These are phyloP conservation scores for Euphorbia peplus DNA, from an alignment of 345 rosid species.

Conservation along the genomic window DNA sequence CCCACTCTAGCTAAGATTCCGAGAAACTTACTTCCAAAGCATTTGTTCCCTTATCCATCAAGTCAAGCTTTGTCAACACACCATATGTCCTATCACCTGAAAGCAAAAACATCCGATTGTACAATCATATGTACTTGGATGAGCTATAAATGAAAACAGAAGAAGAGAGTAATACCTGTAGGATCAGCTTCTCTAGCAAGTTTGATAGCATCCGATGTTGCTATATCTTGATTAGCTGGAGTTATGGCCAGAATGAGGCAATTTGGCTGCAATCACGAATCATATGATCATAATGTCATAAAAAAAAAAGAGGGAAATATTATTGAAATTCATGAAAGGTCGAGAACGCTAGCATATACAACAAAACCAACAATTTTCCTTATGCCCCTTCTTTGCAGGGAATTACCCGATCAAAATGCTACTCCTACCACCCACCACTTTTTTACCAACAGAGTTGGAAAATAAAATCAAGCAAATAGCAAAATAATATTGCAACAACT, in stretches of 20 bases:
- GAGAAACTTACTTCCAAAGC: slow-evolving; percentile 24
- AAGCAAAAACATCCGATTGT: not conserved
- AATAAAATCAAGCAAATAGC: slow-evolving; percentile 3
- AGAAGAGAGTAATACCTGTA: slow-evolving; percentile 29
- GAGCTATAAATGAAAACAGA: not conserved
- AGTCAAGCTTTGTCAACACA: slow-evolving; percentile 31
- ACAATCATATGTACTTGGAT: not conserved
- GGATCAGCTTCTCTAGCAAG: slow-evolving; percentile 69
- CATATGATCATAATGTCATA: slow-evolving; percentile 1
- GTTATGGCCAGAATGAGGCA: slow-evolving; percentile 64
- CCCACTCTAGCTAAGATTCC: slow-evolving; percentile 1
- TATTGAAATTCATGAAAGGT: not conserved
- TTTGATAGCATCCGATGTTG: slow-evolving; percentile 71
- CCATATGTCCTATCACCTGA: slow-evolving; percentile 32
- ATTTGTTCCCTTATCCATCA: slow-evolving; percentile 31
- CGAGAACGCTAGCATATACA: not conserved
- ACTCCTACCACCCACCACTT: not conserved
- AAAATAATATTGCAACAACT: not conserved
- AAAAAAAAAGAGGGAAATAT: not conserved
- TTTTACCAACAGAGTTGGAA: not conserved
- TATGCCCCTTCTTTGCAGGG: not conserved
- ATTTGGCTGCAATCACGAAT: slow-evolving; percentile 38
- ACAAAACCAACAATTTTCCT: not conserved
- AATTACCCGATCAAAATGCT: not conserved
- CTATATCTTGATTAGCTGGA: slow-evolving; percentile 74